Base-by-base conservation (phyloP, 2,329 filamentous ascomycete genomes). In the Alternaria consortialis region DNA sequence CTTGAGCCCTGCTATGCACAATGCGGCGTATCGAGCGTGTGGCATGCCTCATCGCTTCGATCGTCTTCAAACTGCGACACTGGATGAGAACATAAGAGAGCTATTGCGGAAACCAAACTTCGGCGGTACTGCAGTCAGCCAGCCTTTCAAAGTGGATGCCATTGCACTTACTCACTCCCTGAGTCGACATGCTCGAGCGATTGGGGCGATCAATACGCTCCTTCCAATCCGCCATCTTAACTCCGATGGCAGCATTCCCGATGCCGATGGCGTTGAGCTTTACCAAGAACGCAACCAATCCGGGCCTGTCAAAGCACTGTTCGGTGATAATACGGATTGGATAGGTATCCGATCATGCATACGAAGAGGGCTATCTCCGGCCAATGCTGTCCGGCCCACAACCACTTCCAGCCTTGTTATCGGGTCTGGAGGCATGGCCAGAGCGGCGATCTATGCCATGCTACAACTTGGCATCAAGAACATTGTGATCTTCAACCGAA, bases 321-420 rank as follows among this genome's bases (percentile, higher is more conserved):
- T 92, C 63, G 91, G 91, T 1, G 90, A 93, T 59, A 94, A 94
- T 59, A 93, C 90, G 0, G 91, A 93, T 74, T 93, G 91, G 88
- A 90, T 93, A 32, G 91, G 91, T 7, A 91, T 93, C 37, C 83
- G 89, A 56, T 90, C 89, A 2, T 92, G 90, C 70, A 86, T 93
- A 34, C 84, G 88, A 7, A 84, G 90, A 17, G 90, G 90, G 1
- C 82, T 93, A 2, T 93, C 91, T 0, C 91, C 91, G 0, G 88
- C 90, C 2, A 87, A 87, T 64, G 83, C 84, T 0, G 83, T 88
- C n/a, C 82, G 83, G 8, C 73, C 80, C 7, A 82, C 79, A 43
- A 60, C 55, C 12, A 85, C 82, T 0, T 84, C 84, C 3, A 84
- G 81, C 15, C 75, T 88, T 5, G 80, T 88, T 5, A 82, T 86